A percentile compares a stretch with the other conserved stretches of the same genome.
Evolutionary conservation across 1,284 basidiomycete species (phyloP).

Genomic region (Puccinia brachypodii): DNA sequence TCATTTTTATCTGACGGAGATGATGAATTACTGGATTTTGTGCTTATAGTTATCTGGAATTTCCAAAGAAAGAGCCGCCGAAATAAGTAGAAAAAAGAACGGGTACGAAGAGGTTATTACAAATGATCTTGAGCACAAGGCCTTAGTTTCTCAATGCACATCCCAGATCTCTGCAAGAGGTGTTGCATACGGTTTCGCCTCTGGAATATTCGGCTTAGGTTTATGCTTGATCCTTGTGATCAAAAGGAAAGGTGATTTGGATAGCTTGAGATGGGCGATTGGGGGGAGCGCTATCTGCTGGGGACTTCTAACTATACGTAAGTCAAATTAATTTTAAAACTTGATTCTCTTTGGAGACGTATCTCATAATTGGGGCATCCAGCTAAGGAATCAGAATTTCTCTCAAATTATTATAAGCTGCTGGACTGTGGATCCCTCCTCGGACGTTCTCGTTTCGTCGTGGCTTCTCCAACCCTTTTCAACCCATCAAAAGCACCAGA

Average conservation of each 20-base stretch:
- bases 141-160: constrained; percentile 7
- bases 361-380: not conserved
- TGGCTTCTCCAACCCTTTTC: constrained; percentile 8
- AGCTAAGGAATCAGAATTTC: too few relatives aligned
- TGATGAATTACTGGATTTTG: not conserved
- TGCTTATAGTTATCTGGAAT: constrained; percentile 11
- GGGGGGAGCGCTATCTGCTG: constrained; percentile 25
- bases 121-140: constrained; percentile 1
- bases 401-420: not conserved
- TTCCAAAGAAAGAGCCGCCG: constrained; percentile 22
- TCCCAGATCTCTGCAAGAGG: constrained; percentile 28
- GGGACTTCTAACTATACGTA: constrained; percentile 32
- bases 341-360: not conserved
- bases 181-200: constrained; percentile 18
- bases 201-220: constrained; percentile 25
- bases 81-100: not conserved
- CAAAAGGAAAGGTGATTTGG: constrained; percentile 16
- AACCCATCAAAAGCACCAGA: constrained; percentile 13
- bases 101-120: not conserved
- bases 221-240: constrained; percentile 10
- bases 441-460: not conserved
- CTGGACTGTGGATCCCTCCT: constrained; percentile 16
- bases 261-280: constrained; percentile 29
- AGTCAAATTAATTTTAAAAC: not conserved
- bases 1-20: too few relatives aligned